Evolutionary conservation across 345 rosid species (phyloP), one percentile per base, ranked within the genome.

Genomic region (Eucalyptus decipiens): DNA sequence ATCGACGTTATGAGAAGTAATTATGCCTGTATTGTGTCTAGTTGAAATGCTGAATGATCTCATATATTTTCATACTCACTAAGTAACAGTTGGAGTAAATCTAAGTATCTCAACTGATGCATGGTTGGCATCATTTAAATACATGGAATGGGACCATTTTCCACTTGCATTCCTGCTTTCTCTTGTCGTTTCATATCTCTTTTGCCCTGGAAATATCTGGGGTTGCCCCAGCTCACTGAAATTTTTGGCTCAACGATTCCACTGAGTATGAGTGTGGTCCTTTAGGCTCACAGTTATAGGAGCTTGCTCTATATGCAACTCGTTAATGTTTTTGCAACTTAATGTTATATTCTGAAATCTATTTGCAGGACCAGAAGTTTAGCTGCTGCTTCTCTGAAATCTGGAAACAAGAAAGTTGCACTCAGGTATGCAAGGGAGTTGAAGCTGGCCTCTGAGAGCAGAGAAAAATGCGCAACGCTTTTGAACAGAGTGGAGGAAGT

Each of bases 401-500:
- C 95, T 91, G 98, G 99, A 91, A 92, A 95, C 92, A 95, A 94
- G 95, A 95, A 91, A 90, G 90, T 93, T 76, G 98, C 99, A 49
- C 90, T 96, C 92, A 94, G 96, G 89, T 93, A 96, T 91, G 98
- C 94, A 87, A 94, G 92, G 93, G 96, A 94, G 90, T 67, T 96
- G 90, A 97, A 95, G 93, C 51, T 95, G 93, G 92, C 92, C 24
- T 91, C 93, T 51, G 95, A 92, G 91, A 95, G 93, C 91, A 95
- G 98, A 94, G 98, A 95, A 90, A 97, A 94, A 91, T 95, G 95
- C 81, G 52, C 90, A 3, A 93, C 96, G 4, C 96, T 96, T 92
- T 90, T 97, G 91, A 96, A 94, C 94, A 94, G 96, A 92, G 98
- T 97, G 91, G 98, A 97, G 92, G 98, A 96, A 91, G 93, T 97